Base-by-base conservation (phyloP, 176 grass and related monocot genomes). In the Oryza glaberrima region DNA sequence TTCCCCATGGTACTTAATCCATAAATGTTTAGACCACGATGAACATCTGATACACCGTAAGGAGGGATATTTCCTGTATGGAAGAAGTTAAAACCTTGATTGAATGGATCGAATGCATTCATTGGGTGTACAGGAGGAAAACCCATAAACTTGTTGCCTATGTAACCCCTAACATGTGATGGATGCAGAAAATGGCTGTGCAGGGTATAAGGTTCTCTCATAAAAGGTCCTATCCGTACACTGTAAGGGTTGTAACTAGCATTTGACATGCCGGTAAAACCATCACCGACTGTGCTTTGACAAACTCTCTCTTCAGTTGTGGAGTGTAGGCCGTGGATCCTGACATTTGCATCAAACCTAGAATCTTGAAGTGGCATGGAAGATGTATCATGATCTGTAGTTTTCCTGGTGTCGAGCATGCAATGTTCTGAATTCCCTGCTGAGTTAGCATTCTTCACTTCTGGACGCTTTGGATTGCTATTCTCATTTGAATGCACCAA, bases 81-180 rank as follows among this genome's bases (percentile, higher is more conserved):
- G 73, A 79, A 90, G 67, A 90, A 69, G 69, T 44, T 77, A 64
- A 80, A 47, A 68, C 80, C 56, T 83, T 83, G 68, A 81, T 56
- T 66, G 69, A 77, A 90, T 45, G 77, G 77, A 86, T 84, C 7
- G 30, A 82, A 84, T 30, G 54, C 36, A 67, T 65, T 72, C 30
- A 72, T 64, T 73, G 76, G 73, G 14, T 40, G 56, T 30, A 45
- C 69, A 45, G 67, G 40, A 69, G 38, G 72, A 51, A 61, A 70
- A 46, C 71, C 43, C 34, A 36, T 65, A 58, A 5, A 46, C 15
- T 46, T 25, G 68, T 75, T 69, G 49, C 80, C 79, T 72, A 71
- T 79, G 45, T 61, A 79, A 92, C 64, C 41, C 38, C 47, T 89
- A 70, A 76, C 75, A 40, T 72, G 52, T 47, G 80, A 36, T 2